Percentiles rank a stretch among this genome's conserved stretches.
phyloP scores from a whole-genome alignment of 106 monocot species.

The Hemerocallis citrina region DNA sequence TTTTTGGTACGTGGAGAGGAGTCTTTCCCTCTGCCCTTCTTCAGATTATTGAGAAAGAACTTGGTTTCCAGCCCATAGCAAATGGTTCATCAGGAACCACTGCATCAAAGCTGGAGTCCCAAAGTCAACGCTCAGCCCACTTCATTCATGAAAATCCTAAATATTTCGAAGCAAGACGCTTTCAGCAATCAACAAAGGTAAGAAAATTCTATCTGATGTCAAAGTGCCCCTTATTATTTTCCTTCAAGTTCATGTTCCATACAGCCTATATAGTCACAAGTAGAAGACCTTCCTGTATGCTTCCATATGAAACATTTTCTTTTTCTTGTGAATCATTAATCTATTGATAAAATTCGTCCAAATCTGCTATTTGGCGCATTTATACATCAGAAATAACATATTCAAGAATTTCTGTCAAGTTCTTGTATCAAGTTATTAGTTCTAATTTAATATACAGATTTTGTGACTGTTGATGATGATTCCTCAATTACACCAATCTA shows the following conservation, averaged over 20 bases:
- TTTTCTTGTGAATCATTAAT: background rate
- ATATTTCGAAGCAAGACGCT: slow-evolving; percentile 92
- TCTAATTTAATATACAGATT: background rate
- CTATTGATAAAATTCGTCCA: background rate
- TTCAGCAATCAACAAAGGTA: slow-evolving; percentile 54
- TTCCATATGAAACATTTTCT: background rate
- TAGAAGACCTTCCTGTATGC: background rate
- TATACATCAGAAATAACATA: background rate
- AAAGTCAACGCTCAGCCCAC: slow-evolving; percentile 47
- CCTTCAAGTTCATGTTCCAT: background rate
- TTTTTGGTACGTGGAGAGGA: slow-evolving; percentile 98
- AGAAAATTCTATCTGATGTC: slow-evolving; percentile 1
- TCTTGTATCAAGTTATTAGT: background rate
- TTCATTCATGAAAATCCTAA: slow-evolving; percentile 98
- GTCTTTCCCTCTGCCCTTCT: slow-evolving; percentile 65
- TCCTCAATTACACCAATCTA: background rate
- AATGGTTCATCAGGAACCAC: slow-evolving; percentile 77
- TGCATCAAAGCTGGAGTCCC: slow-evolving; percentile 45
- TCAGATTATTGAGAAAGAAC: slow-evolving; percentile 85
- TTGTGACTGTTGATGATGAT: background rate
- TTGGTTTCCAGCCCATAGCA: slow-evolving; percentile 36
- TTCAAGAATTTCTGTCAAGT: background rate
- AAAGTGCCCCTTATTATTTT: background rate
- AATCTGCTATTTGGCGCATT: background rate
- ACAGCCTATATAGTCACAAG: too few species aligned